These are phyloP conservation scores for Dipteronia sinensis DNA, from an alignment of 345 rosid species.

Conservation along the genomic window DNA sequence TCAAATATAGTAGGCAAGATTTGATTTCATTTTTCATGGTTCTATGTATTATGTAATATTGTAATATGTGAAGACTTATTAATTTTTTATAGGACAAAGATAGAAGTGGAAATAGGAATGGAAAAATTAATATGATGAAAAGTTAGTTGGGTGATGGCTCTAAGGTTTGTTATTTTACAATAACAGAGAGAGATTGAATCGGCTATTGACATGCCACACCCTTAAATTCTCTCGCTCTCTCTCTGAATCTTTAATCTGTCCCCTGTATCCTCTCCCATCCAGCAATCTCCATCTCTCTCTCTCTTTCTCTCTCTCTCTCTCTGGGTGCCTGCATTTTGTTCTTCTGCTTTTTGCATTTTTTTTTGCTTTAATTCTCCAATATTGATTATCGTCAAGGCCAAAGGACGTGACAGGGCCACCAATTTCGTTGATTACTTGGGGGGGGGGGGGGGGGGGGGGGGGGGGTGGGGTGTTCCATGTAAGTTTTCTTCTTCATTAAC, in stretches of 20 bases:
- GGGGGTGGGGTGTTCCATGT: neutral
- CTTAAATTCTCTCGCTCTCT: neutral
- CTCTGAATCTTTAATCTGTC: neutral
- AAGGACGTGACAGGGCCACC: neutral
- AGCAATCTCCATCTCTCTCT: slow-evolving; percentile 16
- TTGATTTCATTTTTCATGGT: too few species aligned
- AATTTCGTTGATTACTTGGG: neutral
- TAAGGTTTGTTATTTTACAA: too few species aligned
- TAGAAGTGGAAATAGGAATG: too few species aligned
- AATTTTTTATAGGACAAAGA: too few species aligned
- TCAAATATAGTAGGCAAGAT: too few species aligned
- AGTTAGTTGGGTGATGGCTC: too few species aligned
- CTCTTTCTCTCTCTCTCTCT: too few species aligned
- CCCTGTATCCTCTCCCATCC: slow-evolving; percentile 1
- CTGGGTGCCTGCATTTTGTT: neutral
- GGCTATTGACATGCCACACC: slow-evolving; percentile 35
- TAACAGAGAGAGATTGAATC: slow-evolving; percentile 9
- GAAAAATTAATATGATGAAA: too few species aligned
- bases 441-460: slow-evolving; percentile 5
- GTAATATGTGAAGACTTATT: too few species aligned
- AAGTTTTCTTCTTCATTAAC: neutral
- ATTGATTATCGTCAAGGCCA: neutral
- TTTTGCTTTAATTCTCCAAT: neutral
- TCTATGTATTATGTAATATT: too few species aligned
- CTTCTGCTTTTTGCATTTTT: neutral